Conservation (phyloP, 768 basidiomycete genomes). For the Psilocybe azurescens region DNA sequence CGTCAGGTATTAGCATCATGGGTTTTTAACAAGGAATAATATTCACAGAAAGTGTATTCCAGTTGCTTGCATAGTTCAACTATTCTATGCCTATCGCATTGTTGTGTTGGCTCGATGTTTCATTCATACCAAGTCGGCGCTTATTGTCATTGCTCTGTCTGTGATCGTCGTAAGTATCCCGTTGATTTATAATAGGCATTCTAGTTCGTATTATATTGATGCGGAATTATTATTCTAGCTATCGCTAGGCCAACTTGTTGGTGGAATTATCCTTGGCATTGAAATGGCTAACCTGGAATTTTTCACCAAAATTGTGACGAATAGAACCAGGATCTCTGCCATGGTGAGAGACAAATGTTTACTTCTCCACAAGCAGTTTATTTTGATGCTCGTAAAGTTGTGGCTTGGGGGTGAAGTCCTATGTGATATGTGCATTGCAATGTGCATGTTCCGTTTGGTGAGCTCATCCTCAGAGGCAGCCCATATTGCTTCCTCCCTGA, state of each 20-base stretch:
- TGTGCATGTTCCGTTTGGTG: not conserved
- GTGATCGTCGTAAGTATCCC: not conserved
- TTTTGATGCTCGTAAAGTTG: not conserved
- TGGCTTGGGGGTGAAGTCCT: not conserved
- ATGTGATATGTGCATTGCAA: not conserved
- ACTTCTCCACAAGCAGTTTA: no score
- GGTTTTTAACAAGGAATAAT: not conserved
- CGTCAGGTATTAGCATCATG: not conserved
- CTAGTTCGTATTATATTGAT: no score
- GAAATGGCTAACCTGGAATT: not conserved
- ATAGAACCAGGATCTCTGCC: constrained; percentile 5
- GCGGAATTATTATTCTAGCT: constrained; percentile 2
- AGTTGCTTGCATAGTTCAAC: not conserved
- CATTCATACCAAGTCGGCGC: not conserved
- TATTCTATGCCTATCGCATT: not conserved
- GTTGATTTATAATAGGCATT: not conserved
- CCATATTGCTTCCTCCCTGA: not conserved
- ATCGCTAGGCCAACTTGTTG: constrained; percentile 7
- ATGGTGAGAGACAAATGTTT: not conserved
- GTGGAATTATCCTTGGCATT: constrained; percentile 12
- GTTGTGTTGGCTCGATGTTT: not conserved
- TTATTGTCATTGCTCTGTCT: not conserved
- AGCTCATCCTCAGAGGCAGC: not conserved
- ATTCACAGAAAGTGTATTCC: not conserved
- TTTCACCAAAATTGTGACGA: constrained; percentile 1